Base-by-base conservation (phyloP, 345 rosid species). In the Ailanthus altissimus region DNA sequence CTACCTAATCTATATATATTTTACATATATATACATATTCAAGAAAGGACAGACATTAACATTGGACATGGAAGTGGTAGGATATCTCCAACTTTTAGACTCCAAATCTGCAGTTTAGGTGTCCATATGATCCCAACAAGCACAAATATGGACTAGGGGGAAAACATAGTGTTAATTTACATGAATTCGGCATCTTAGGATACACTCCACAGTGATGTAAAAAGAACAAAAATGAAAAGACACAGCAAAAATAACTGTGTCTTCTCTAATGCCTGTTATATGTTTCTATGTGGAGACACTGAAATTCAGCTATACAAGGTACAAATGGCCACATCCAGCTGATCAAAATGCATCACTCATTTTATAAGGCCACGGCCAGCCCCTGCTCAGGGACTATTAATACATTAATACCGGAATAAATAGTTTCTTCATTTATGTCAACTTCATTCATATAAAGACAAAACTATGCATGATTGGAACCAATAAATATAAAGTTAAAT, bases 61-160 rank as follows among this genome's bases (percentile, higher is more conserved):
- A 21, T 32, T 45, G 14, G 40, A 43, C 8, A 8, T 23, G 15
- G 16, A 16, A 59, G 8, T 5, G n/a, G 53, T 16, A 25, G 20
- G 23, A 45, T 26, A 74, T 61, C 38, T 72, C 18, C 15, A 40
- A 32, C 21, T 21, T 72, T 72, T 1, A 72, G 64, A 72, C 40
- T n/a, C 32, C 18, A 6, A 47, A 26, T 56, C 26, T 6, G 45
- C 59, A 47, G 47, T 46, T 58, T 45, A 3, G 2, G 56, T 26
- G 56, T 59, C 11, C 2, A 12, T 46, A 45, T 73, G 26, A 16
- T 61, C 58, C 32, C 58, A 47, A 18, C 25, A 73, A 11, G 13
- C 67, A 43, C n/a, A 46, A 5, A 11, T 18, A 25, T 47, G 15
- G 40, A 45, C 26, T 28, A n/a, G 7, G 23, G 54, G 54, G 12